phyloP scores from a whole-genome alignment of 1,139 yeast genomes.

The Lipomyces yarrowii region DNA sequence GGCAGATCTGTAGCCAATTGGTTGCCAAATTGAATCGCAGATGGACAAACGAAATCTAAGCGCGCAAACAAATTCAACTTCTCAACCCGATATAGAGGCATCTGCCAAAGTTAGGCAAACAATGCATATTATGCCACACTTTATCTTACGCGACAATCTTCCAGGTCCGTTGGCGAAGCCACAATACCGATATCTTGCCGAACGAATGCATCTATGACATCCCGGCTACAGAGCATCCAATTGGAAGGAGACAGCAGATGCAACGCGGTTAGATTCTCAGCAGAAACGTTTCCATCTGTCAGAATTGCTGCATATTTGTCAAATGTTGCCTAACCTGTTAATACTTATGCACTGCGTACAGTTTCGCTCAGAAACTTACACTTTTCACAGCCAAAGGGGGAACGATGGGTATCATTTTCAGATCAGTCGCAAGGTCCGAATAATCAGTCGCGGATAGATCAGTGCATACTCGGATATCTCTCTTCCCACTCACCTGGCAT shows the following conservation, averaged over 20 bases:
- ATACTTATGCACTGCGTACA: not conserved
- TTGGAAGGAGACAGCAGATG: not conserved
- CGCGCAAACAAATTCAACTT: constrained; percentile 1
- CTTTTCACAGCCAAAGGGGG: not conserved
- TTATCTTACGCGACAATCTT: not conserved
- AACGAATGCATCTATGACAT: not conserved
- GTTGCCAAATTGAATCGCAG: constrained; percentile 2
- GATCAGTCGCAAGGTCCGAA: not conserved
- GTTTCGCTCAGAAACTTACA: not conserved
- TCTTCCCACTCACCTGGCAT: not conserved
- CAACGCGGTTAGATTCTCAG: not conserved
- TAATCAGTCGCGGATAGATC: not conserved
- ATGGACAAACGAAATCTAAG: not conserved
- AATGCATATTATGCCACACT: not conserved
- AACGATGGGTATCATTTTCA: not conserved
- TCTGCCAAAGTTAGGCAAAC: not conserved
- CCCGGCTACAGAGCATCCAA: constrained; percentile 5
- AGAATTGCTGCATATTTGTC: constrained; percentile 2
- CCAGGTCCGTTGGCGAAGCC: not conserved
- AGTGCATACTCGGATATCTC: not conserved
- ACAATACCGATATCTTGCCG: constrained; percentile 1
- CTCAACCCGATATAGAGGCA: not conserved
- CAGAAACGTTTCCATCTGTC: not conserved
- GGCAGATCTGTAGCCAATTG: not conserved
- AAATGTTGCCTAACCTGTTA: not conserved